Percentiles rank a stretch among this genome's conserved stretches.
Evolutionary conservation across 192 early-diverging fungal species (phyloP).

Genomic region (Gaertneriomyces sp.): DNA sequence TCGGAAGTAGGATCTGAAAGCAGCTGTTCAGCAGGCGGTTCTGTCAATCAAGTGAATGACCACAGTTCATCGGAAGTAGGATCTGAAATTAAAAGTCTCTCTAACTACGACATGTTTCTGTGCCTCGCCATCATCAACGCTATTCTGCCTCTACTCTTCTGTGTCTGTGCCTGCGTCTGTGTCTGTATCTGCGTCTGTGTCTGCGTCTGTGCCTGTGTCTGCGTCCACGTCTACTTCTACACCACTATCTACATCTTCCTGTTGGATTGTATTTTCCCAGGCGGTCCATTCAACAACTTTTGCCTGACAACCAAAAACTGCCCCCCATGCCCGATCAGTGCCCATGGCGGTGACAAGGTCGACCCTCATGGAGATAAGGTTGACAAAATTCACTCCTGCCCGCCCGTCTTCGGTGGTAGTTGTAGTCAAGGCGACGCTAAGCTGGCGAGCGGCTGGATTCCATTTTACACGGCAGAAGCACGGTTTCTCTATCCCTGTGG

Average conservation of each 20-base stretch:
- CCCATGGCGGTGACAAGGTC: not conserved
- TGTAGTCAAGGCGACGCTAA: not conserved
- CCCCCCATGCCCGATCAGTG: too few species aligned
- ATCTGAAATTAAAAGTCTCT: too few species aligned
- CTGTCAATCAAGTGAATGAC: too few species aligned
- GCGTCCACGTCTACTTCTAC: not conserved
- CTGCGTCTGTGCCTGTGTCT: not conserved
- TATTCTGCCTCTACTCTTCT: too few species aligned
- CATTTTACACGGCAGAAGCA: too few species aligned
- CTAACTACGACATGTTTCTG: not conserved
- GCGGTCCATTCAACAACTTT: not conserved
- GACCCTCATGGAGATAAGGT: not conserved
- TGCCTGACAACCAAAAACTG: not conserved
- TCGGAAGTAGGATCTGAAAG: not conserved
- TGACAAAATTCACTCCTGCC: not conserved
- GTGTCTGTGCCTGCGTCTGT: not conserved
- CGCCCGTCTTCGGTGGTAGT: not conserved
- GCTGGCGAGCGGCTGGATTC: too few species aligned
- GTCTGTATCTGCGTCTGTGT: not conserved
- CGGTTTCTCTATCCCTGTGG: too few species aligned
- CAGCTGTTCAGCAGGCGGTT: too few species aligned
- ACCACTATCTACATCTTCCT: not conserved
- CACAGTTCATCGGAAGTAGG: not conserved
- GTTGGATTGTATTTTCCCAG: not conserved
- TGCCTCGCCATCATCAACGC: not conserved